These are phyloP conservation scores for Waltergamsia citrina DNA, from an alignment of 2,329 filamentous ascomycete species.

Conservation along the genomic window DNA sequence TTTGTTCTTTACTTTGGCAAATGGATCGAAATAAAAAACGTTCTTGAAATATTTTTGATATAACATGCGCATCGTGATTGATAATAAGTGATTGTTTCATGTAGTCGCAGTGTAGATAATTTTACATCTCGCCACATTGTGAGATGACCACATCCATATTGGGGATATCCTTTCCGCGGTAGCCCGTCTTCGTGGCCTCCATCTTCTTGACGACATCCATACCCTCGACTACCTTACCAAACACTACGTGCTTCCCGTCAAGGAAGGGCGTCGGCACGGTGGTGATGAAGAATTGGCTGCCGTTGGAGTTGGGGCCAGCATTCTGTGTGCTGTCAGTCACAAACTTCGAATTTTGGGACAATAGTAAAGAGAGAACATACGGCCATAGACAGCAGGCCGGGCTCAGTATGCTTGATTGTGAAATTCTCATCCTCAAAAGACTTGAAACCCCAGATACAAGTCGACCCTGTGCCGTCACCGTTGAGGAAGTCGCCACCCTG, in stretches of 20 bases:
- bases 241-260: slow-evolving; percentile 90
- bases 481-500: slow-evolving; percentile 95
- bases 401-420: slow-evolving; percentile 62
- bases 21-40: no score
- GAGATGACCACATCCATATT: slow-evolving; percentile 75
- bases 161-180: slow-evolving; percentile 66
- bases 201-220: slow-evolving; percentile 90
- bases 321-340: slow-evolving; percentile 47
- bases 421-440: slow-evolving; percentile 92
- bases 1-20: no score
- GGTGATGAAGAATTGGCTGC: slow-evolving; percentile 96
- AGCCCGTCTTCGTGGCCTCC: slow-evolving; percentile 78
- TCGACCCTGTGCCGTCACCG: slow-evolving; percentile 82
- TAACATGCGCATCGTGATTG: no score
- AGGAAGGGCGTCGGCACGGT: slow-evolving; percentile 80
- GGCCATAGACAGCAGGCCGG: slow-evolving; percentile 87
- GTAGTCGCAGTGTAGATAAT: no score
- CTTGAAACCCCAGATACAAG: slow-evolving; percentile 77
- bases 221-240: slow-evolving; percentile 81
- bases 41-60: no score
- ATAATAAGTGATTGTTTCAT: no score
- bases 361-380: slow-evolving; percentile 38
- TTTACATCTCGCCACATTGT: slow-evolving; percentile 88
- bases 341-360: neutral
- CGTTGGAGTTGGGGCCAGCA: slow-evolving; percentile 85